Percentiles rank a stretch among this genome's conserved stretches.
phyloP scores from a whole-genome alignment of 208 protist species.

The Jaenimonas drosophilae region DNA sequence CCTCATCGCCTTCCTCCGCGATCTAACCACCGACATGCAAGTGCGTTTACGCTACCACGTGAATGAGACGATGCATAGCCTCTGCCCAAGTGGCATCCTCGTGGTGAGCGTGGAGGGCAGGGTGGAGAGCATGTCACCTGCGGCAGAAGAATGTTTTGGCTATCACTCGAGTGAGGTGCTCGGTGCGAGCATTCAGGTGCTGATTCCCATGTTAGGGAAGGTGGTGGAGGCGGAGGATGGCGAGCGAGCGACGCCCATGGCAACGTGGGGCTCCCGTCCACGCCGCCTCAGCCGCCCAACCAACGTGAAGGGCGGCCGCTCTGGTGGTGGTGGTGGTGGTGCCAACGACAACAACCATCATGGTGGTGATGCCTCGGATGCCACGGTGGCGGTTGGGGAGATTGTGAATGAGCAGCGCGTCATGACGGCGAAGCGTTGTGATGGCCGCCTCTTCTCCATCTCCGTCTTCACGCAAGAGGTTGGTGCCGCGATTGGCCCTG shows the following conservation, averaged over 20 bases:
- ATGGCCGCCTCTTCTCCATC: slow-evolving; percentile 3
- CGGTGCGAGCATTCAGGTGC: slow-evolving; percentile 16
- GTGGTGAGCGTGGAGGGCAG: slow-evolving; percentile 4
- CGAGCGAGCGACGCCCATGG: background rate
- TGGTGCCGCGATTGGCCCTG: background rate
- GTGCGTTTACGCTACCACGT: slow-evolving; percentile 4
- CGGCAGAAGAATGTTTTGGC: slow-evolving; percentile 19
- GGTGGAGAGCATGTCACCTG: slow-evolving; percentile 8
- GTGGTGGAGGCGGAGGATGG: background rate
- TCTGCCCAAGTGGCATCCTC: slow-evolving; percentile 7
- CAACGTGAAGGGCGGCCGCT: background rate
- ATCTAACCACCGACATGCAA: slow-evolving; percentile 6
- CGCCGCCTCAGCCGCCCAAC: background rate
- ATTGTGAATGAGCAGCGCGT: background rate
- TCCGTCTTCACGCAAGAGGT: slow-evolving; percentile 2
- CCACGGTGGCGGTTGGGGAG: slow-evolving; percentile 1
- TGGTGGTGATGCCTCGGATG: background rate
- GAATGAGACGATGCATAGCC: slow-evolving; percentile 3
- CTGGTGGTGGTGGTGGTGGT: background rate
- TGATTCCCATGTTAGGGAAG: slow-evolving; percentile 7
- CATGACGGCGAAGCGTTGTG: slow-evolving; percentile 1
- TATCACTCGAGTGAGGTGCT: slow-evolving; percentile 15
- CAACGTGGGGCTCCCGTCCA: background rate
- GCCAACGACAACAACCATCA: background rate
- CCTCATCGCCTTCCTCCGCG: slow-evolving; percentile 10